Base-by-base conservation (phyloP, 495 filamentous ascomycete species). In the Thozetella sp. region DNA sequence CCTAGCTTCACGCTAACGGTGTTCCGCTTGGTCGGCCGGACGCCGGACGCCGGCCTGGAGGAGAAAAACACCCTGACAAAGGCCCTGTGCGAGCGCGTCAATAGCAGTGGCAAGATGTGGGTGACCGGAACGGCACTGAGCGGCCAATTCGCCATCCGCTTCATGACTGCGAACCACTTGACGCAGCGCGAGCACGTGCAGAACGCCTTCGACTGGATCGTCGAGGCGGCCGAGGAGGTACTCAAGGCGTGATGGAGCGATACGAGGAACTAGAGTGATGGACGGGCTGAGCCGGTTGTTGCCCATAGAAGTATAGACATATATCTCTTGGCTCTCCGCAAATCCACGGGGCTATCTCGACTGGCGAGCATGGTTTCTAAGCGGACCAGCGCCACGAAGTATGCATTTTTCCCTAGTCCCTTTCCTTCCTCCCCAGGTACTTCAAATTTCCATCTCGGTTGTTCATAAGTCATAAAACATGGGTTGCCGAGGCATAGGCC, bases 1-100 rank as follows among this genome's bases (percentile, higher is more conserved):
- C 91, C 94, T 2, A 85, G 78, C 2, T 99, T 97, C 68, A 87
- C 84, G 23, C 75, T 99, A 50, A 95, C 91, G 0, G 92, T 94
- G 1, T 88, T 99, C 61, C 83, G 81, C 1, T 68, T 92, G 59
- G 62, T 43, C 40, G 59, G 59, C n/a, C 51, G 45, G 53, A 58
- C 65, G 3, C 20, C 22, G 54, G 76, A 74, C 24, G 67, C 76
- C 48, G 74, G 71, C 15, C 72, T 82, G 26, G 80, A 83, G 59
- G 76, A 77, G 52, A 76, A 79, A 24, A 93, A 97, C 64, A 71
- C 65, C 22, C 57, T 93, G 20, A 97, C 93, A 1, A 90, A 90
- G 73, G 80, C 83, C 59, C 83, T 97, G 15, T 94, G 90, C 64
- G 91, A 96, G 70, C 67, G 76, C 22, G 83, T 97, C 25, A 93